Evolutionary conservation across 345 rosid species (phyloP), one percentile per base, ranked within the genome.

Genomic region (Excoecaria agallocha): DNA sequence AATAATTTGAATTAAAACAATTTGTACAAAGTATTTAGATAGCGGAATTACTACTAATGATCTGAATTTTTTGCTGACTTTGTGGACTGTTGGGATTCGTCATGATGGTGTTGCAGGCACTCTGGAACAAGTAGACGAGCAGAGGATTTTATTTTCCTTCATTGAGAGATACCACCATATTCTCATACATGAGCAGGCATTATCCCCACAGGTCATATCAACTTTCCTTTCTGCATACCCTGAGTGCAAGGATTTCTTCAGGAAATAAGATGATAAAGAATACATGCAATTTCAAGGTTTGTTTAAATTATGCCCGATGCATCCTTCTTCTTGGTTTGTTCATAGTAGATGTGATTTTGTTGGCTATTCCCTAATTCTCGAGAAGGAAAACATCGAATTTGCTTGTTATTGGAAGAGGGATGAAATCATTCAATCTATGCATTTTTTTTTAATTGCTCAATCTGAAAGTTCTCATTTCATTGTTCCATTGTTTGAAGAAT

Each of bases 151-250:
- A 6, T 69, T 72, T 22, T 71, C 84, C 16, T 79, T 86, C 84
- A 79, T 87, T 58, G 78, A 78, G 80, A 85, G 83, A 74, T 82
- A 65, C 80, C 78, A 15, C 11, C 69, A 55, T 74, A 73, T 74
- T 58, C 78, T 88, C 45, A 5, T 80, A 71, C 80, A 67, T 68
- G 85, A 85, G 74, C 85, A 81, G 63, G 79, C 81, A 49, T 74
- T 89, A 71, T 81, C 86, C 58, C 35, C 85, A 12, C 76, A 82
- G 63, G 79, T 77, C 43, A 58, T 86, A 69, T 76, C 86, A 13
- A 80, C 68, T 54, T 89, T 93, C 81, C 49, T 71, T 61, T 48
- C 71, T 62, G 82, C 86, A 61, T 91, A 83, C 71, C 94, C 94
- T 1, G 83, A 76, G 59, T 72, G 43, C 54, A 52, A 56, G 38